phyloP scores from a whole-genome alignment of 2,329 filamentous ascomycete species.

The Exophiala sp. region DNA sequence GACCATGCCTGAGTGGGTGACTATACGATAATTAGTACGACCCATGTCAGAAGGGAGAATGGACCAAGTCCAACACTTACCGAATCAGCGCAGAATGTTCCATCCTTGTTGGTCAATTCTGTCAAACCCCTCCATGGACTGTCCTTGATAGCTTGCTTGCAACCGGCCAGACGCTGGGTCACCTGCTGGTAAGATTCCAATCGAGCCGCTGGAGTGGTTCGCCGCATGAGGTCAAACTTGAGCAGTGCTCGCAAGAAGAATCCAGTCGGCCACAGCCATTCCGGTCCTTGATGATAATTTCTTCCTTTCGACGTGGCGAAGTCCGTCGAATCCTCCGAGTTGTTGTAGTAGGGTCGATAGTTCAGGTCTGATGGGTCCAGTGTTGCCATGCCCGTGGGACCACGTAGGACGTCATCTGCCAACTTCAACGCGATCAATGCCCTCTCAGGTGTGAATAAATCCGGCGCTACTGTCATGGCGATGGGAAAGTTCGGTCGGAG shows the following conservation, averaged over 20 bases:
- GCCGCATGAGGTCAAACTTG: constrained; percentile 76
- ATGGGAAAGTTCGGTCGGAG: constrained; percentile 90
- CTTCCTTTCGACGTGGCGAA: constrained; percentile 89
- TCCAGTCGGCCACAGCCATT: constrained; percentile 96
- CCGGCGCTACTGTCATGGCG: constrained; percentile 87
- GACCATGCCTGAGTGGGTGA: constrained; percentile 97
- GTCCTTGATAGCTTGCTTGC: constrained; percentile 74
- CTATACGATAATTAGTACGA: constrained; percentile 39
- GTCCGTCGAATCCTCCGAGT: constrained; percentile 85
- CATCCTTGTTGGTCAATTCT: constrained; percentile 87
- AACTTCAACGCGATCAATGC: constrained; percentile 74
- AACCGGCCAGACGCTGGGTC: constrained; percentile 71
- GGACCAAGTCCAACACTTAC: constrained; percentile 47
- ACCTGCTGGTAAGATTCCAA: constrained; percentile 94
- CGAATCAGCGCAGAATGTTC: constrained; percentile 78
- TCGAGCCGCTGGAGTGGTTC: constrained; percentile 59
- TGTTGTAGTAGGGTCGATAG: constrained; percentile 91
- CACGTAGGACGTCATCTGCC: constrained; percentile 72
- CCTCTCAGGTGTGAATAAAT: constrained; percentile 72
- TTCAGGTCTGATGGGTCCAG: constrained; percentile 88
- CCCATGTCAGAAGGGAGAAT: background rate
- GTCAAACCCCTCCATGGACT: constrained; percentile 85
- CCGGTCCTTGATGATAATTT: constrained; percentile 96
- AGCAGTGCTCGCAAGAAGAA: constrained; percentile 90
- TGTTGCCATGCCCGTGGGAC: constrained; percentile 90